Percentiles rank a stretch among this genome's conserved stretches.
Evolutionary conservation across 306 rosid species (phyloP).

Genomic region (Benincasa hispida): DNA sequence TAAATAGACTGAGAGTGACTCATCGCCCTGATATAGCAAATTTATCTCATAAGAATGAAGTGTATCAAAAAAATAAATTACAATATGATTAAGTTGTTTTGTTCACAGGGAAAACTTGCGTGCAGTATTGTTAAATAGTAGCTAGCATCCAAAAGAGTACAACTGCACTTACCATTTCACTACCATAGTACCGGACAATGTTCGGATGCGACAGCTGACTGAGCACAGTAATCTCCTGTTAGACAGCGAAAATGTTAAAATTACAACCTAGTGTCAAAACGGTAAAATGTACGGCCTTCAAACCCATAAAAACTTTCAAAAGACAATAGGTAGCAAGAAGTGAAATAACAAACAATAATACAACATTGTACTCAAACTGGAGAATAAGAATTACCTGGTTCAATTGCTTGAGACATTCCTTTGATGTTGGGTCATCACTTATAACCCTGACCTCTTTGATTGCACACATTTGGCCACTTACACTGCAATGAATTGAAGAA

Average conservation of each 20-base stretch:
- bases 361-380: background rate
- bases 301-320: background rate
- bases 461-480: conserved; percentile 98
- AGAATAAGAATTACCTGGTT: conserved; percentile 43
- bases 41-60: background rate
- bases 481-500: conserved; percentile 39
- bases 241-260: conserved; percentile 13
- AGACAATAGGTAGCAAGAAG: background rate
- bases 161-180: conserved; percentile 64
- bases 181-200: conserved; percentile 85
- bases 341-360: background rate
- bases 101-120: background rate
- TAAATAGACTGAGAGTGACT: conserved; percentile 73
- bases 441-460: conserved; percentile 86
- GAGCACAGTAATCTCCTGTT: conserved; percentile 89
- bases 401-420: conserved; percentile 93
- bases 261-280: background rate
- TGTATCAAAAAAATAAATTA: background rate
- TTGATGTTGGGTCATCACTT: conserved; percentile 63
- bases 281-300: background rate
- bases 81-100: background rate
- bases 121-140: background rate
- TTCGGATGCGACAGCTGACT: conserved; percentile 77
- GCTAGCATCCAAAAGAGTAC: conserved; percentile 5
- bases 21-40: conserved; percentile 42